Evolutionary conservation across 768 basidiomycete genomes (phyloP), one percentile per base, ranked within the genome.

Genomic region (Leccinellum albellum): DNA sequence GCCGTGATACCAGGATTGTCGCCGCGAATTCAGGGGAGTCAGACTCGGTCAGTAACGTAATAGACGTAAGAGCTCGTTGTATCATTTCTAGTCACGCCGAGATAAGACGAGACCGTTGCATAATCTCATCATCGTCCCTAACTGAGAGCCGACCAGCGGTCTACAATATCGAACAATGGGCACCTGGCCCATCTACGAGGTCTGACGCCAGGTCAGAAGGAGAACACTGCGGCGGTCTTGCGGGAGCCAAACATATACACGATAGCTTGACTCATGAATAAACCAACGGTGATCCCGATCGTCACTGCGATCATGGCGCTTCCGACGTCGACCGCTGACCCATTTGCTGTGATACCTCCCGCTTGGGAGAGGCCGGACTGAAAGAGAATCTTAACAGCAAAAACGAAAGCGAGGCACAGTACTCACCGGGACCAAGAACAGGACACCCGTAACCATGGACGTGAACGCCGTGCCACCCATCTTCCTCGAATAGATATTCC

Each of bases 281-380:
- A 71, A 17, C 92, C 91, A 50, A 93, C 90, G 1, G 91, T 94
- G 63, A 94, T 93, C 28, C 92, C 92, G 56, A 94, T 91, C 1
- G 90, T 88, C 49, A 94, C 91, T n/a, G 87, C 82, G 58, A 91
- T 89, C 88, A 92, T 92, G 8, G 91, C 87, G 32, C 86, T 84
- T 59, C 91, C 88, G 53, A 93, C 89, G 61, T 91, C 90, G 60
- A 93, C 90, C 23, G 86, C 87, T 66, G 83, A 85, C 20, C 89
- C 90, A 61, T 87, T 86, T 3, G 88, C 88, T 5, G 88, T 85
- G 61, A 94, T 86, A 35, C 90, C 91, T 50, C 91, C 91, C 2
- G 89, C 89, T 70, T 91, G 89, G 9, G 92, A 90, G 48, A 94
- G 79, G 44, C 91, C 91, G 55, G 88, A 89, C 89, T 91, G 61